Percentiles rank a stretch among this genome's conserved stretches.
Conservation (phyloP, 345 rosid species). For the Eucalyptus sideroxylon region DNA sequence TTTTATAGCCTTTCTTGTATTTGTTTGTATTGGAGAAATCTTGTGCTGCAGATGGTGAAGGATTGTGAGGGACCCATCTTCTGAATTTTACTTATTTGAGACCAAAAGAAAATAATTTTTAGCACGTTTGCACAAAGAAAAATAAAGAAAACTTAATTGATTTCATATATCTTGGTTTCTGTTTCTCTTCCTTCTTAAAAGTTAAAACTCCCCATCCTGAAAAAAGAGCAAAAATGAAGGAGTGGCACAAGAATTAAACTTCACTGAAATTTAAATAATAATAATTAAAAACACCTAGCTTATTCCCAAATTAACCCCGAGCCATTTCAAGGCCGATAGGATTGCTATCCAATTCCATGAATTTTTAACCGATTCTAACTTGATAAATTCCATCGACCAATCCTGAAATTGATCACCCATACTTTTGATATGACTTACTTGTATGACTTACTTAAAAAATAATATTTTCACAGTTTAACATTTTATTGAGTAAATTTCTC, state of each 20-base stretch:
- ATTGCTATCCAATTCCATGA: neutral
- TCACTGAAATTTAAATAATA: neutral
- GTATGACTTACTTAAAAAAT: neutral
- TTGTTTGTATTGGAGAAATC: neutral
- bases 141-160: neutral
- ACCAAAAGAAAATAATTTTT: neutral
- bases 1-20: neutral
- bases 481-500: neutral
- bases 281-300: neutral
- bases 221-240: neutral
- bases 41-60: neutral
- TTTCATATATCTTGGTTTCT: neutral
- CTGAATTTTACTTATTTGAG: neutral
- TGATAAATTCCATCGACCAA: neutral
- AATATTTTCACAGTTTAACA: neutral
- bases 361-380: accelerated
- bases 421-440: neutral
- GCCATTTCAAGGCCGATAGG: neutral
- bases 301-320: accelerated
- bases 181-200: neutral
- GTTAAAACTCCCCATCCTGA: neutral
- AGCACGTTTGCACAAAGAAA: neutral
- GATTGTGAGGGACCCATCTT: neutral
- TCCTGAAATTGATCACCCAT: neutral
- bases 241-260: neutral